Evolutionary conservation across 768 basidiomycete species (phyloP).

Genomic region (Mycena kentingensis): DNA sequence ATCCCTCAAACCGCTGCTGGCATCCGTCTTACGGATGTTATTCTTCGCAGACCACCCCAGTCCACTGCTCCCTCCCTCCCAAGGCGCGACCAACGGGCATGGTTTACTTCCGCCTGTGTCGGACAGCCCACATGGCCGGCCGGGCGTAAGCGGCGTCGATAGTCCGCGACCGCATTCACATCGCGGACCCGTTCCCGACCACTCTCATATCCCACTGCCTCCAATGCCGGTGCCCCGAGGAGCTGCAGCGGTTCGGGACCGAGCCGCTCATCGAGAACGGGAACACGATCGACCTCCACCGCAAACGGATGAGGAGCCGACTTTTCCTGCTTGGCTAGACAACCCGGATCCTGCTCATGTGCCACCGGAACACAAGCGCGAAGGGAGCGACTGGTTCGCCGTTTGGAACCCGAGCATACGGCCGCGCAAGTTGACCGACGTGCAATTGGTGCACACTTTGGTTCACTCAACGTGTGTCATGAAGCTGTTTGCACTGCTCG

Average conservation of each 20-base stretch:
- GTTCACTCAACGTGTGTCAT: constrained; percentile 78
- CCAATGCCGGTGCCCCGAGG: not conserved
- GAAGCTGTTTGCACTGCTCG: constrained; percentile 17
- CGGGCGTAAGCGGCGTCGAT: not conserved
- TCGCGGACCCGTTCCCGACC: not conserved
- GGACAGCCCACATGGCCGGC: constrained; percentile 9
- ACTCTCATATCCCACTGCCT: constrained; percentile 3
- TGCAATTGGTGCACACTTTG: constrained; percentile 76
- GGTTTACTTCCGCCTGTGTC: not conserved
- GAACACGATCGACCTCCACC: constrained; percentile 12
- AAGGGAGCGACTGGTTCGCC: constrained; percentile 85
- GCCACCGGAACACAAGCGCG: constrained; percentile 57
- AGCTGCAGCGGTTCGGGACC: not conserved
- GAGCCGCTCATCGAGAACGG: not conserved
- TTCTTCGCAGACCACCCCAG: constrained; percentile 12
- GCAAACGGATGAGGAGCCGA: not conserved
- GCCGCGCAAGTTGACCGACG: constrained; percentile 58
- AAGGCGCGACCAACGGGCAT: constrained; percentile 10
- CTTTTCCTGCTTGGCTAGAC: constrained; percentile 44
- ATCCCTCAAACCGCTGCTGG: not conserved
- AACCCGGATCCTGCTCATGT: constrained; percentile 48
- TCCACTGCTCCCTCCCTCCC: constrained; percentile 1
- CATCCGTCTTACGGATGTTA: constrained; percentile 15
- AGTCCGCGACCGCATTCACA: constrained; percentile 6
- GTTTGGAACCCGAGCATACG: constrained; percentile 80